Evolutionary conservation across 1,284 basidiomycete species (phyloP).

Genomic region (Coniophora puteana): DNA sequence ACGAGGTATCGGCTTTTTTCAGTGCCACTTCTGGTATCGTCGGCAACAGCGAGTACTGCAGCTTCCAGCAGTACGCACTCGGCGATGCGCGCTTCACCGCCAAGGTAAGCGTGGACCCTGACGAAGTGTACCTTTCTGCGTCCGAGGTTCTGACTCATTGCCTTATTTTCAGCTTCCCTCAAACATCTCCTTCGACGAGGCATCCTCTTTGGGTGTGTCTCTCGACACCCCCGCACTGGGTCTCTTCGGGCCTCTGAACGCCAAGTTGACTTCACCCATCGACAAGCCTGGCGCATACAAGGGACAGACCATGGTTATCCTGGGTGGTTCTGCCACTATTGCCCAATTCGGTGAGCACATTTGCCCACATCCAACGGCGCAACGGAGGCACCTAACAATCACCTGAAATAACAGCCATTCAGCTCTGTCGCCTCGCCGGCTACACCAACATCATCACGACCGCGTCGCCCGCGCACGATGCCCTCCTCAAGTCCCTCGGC

Average conservation of each 20-base stretch:
- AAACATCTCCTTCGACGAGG: constrained; percentile 20
- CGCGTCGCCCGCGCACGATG: constrained; percentile 47
- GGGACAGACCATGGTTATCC: constrained; percentile 27
- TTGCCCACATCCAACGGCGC: neutral
- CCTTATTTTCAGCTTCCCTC: constrained; percentile 16
- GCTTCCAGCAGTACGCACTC: constrained; percentile 32
- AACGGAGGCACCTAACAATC: neutral
- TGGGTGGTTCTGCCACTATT: constrained; percentile 34
- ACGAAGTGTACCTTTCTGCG: too few relatives aligned
- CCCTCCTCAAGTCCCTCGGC: constrained; percentile 42
- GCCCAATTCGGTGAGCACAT: constrained; percentile 31
- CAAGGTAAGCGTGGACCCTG: constrained; percentile 23
- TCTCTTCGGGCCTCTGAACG: constrained; percentile 16
- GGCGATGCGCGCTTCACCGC: constrained; percentile 23
- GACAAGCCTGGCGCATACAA: constrained; percentile 12
- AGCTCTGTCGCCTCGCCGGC: constrained; percentile 49
- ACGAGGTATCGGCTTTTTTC: too few relatives aligned
- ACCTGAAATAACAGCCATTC: constrained; percentile 36
- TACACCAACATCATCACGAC: constrained; percentile 50
- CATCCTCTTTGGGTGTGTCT: constrained; percentile 16
- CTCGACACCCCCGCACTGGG: constrained; percentile 14
- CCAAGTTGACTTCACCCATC: constrained; percentile 28
- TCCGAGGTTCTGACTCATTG: constrained; percentile 12
- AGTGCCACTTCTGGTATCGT: too few relatives aligned
- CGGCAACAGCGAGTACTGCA: constrained; percentile 12